A percentile compares a stretch with the other conserved stretches of the same genome.
Conservation (phyloP, 2,329 filamentous ascomycete species). For the Phyllosticta citribraziliensis region DNA sequence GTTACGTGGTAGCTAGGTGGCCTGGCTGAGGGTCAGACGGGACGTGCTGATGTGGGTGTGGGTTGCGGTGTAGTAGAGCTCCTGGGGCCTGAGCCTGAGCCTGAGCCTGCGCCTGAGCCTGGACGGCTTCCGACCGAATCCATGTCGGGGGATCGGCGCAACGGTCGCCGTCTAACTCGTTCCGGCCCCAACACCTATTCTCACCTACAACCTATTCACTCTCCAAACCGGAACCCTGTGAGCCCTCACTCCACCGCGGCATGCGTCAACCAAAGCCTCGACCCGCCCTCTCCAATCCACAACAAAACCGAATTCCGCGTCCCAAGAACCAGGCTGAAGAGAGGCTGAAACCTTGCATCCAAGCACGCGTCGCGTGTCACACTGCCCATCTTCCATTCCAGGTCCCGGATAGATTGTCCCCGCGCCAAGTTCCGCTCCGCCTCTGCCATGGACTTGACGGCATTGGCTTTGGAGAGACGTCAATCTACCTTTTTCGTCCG, state of each 20-base stretch:
- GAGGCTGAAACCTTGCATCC: background rate
- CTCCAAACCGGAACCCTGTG: background rate
- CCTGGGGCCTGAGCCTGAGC: no score
- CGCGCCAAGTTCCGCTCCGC: background rate
- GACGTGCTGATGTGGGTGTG: background rate
- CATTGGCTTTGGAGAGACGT: background rate
- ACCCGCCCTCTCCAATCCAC: background rate
- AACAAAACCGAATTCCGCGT: background rate
- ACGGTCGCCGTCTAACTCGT: background rate
- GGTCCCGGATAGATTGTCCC: background rate
- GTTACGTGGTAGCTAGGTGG: background rate
- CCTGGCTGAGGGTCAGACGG: background rate
- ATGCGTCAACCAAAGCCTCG: background rate
- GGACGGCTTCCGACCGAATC: background rate
- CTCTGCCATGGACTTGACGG: background rate
- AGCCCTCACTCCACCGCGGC: no score
- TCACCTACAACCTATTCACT: background rate
- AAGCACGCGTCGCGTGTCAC: background rate
- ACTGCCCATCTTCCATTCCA: background rate
- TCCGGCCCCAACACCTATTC: background rate
- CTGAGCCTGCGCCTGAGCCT: no score
- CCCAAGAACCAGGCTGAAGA: background rate
- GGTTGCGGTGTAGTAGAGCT: background rate
- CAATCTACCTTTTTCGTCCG: no score
- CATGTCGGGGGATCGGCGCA: background rate